Evolutionary conservation across 2,329 filamentous ascomycete species (phyloP).

Genomic region (Colletotrichum sp.): DNA sequence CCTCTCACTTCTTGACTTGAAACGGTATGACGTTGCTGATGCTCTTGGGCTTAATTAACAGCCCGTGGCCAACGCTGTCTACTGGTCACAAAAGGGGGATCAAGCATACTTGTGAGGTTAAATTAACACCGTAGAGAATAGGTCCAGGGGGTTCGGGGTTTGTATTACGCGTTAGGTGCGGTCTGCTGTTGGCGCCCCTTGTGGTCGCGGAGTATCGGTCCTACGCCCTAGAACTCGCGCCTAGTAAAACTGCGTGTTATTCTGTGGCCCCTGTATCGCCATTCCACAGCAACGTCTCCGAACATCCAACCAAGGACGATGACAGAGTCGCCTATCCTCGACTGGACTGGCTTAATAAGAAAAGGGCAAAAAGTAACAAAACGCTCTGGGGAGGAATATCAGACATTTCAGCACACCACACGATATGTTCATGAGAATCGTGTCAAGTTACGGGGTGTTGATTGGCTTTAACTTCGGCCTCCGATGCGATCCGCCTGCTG

Average conservation of each 20-base stretch:
- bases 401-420: neutral
- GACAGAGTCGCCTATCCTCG: fast-evolving
- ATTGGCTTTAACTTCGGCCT: neutral
- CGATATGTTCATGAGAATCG: neutral
- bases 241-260: neutral
- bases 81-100: neutral
- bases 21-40: neutral
- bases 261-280: neutral
- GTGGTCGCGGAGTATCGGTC: neutral
- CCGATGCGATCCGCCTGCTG: neutral
- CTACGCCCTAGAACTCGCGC: neutral
- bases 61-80: neutral
- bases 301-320: neutral
- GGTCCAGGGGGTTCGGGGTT: neutral
- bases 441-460: neutral
- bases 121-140: neutral
- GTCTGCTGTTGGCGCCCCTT: neutral
- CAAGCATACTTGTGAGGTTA: neutral
- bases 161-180: neutral
- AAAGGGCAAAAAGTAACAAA: neutral
- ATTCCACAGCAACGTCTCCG: neutral
- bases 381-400: neutral
- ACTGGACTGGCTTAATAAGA: neutral
- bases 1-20: neutral
- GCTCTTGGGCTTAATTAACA: neutral